These are phyloP conservation scores for Aschersonia sp. DNA, from an alignment of 2,329 filamentous ascomycete species.

Conservation along the genomic window DNA sequence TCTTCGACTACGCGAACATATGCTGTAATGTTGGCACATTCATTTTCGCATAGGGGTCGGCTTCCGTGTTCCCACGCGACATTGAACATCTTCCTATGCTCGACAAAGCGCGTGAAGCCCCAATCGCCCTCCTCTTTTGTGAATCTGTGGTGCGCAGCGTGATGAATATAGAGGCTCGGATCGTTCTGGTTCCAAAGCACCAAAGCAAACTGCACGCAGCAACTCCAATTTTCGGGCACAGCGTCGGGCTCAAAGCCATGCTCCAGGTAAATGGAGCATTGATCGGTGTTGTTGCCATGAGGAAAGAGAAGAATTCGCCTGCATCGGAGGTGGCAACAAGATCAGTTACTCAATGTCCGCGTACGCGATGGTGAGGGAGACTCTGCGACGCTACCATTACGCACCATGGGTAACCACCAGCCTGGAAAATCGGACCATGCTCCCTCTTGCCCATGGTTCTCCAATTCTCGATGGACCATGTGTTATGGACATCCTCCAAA, in stretches of 20 bases:
- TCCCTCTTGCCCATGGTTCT: constrained; percentile 60
- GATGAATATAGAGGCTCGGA: constrained; percentile 68
- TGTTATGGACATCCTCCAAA: constrained; percentile 59
- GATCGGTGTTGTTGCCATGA: constrained; percentile 85
- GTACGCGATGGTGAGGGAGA: neutral
- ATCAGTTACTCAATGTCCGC: neutral
- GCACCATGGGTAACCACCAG: constrained; percentile 76
- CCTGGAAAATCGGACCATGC: constrained; percentile 78
- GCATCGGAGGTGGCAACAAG: neutral
- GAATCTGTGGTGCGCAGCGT: constrained; percentile 85
- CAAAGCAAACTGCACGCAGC: constrained; percentile 87
- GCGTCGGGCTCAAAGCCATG: constrained; percentile 69
- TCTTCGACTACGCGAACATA: constrained; percentile 74
- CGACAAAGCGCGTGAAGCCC: constrained; percentile 95
- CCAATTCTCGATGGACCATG: constrained; percentile 85
- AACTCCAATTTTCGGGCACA: constrained; percentile 86
- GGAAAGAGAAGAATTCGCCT: constrained; percentile 95
- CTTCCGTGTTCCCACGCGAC: constrained; percentile 54
- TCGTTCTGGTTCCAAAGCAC: constrained; percentile 92
- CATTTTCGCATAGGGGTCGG: constrained; percentile 63
- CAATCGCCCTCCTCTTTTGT: constrained; percentile 94
- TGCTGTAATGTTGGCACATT: constrained; percentile 65
- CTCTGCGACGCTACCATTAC: constrained; percentile 11
- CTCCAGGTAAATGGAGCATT: constrained; percentile 89
- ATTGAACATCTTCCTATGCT: constrained; percentile 73